Conservation (phyloP, 2,329 filamentous ascomycete genomes). For the Pseudopyricularia cyperi region DNA sequence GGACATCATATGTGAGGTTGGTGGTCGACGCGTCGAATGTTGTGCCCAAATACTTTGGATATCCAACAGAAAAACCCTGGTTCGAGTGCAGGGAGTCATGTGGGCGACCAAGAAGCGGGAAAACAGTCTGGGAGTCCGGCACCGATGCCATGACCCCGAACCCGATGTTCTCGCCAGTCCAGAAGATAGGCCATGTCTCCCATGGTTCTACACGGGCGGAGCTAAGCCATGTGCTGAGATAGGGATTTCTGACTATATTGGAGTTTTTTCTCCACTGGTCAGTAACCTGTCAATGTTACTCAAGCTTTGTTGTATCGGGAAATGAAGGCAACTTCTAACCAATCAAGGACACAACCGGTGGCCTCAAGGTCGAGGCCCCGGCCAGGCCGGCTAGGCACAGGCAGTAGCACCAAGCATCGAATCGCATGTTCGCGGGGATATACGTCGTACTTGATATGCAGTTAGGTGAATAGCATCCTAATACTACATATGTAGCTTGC, state of each 20-base stretch:
- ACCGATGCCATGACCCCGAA: slow-evolving; percentile 36
- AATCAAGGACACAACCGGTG: slow-evolving; percentile 41
- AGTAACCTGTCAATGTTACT: not conserved
- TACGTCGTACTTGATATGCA: not conserved
- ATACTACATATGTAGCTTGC: too few species aligned
- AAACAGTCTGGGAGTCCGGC: slow-evolving; percentile 26
- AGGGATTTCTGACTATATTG: slow-evolving; percentile 36
- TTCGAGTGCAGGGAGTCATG: slow-evolving; percentile 29
- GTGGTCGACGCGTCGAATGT: slow-evolving; percentile 12
- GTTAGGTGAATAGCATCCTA: too few species aligned
- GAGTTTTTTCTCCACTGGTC: not conserved
- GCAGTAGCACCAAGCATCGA: slow-evolving; percentile 9
- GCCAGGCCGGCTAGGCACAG: slow-evolving; percentile 20
- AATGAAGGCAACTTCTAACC: slow-evolving; percentile 10
- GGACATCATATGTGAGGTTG: slow-evolving; percentile 29
- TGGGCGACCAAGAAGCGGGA: slow-evolving; percentile 35
- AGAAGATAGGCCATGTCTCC: slow-evolving; percentile 67
- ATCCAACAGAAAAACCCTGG: slow-evolving; percentile 21
- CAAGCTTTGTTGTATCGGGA: not conserved
- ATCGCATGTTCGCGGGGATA: slow-evolving; percentile 12
- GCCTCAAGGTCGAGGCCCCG: slow-evolving; percentile 38
- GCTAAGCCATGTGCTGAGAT: slow-evolving; percentile 47
- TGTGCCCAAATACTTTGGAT: slow-evolving; percentile 18
- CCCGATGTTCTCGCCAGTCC: slow-evolving; percentile 25
- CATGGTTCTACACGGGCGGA: slow-evolving; percentile 63